These are phyloP conservation scores for Fusarium sarcochroum DNA, from an alignment of 2,329 filamentous ascomycete genomes.

Conservation along the genomic window DNA sequence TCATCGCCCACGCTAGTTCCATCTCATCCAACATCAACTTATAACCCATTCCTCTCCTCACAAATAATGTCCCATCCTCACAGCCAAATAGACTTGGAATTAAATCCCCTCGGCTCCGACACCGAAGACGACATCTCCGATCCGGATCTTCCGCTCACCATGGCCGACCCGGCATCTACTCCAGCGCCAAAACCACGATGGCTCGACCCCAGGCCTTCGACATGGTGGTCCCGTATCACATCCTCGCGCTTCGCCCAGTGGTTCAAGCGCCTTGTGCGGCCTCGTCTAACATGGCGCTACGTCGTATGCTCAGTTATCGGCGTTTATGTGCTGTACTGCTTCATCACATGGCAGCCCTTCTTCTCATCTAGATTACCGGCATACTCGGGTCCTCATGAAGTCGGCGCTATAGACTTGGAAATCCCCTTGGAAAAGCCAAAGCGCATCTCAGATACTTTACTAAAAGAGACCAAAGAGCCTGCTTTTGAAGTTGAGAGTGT, in stretches of 20 bases:
- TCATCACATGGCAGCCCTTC: conserved; percentile 57
- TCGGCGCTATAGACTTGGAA: conserved; percentile 64
- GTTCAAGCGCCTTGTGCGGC: conserved; percentile 44
- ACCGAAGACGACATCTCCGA: conserved; percentile 23
- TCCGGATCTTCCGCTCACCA: conserved; percentile 39
- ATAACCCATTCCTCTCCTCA: not conserved
- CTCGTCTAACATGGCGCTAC: conserved; percentile 55
- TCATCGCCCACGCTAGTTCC: not conserved
- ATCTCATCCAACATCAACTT: not conserved
- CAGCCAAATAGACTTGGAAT: conserved; percentile 24
- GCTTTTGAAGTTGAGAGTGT: conserved; percentile 64
- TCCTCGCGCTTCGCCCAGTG: conserved; percentile 26
- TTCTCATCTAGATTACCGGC: conserved; percentile 60
- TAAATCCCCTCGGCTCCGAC: conserved; percentile 26
- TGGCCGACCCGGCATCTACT: conserved; percentile 13
- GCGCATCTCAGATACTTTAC: conserved; percentile 51
- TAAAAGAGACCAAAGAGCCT: conserved; percentile 54
- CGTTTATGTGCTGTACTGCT: conserved; percentile 58
- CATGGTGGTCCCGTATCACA: conserved; percentile 23
- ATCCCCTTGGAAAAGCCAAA: conserved; percentile 55
- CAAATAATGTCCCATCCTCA: conserved; percentile 26
- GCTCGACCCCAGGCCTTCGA: conserved; percentile 38
- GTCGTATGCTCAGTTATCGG: conserved; percentile 48
- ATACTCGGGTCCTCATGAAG: conserved; percentile 61
- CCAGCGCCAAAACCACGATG: conserved; percentile 41